Percentiles rank a stretch among this genome's conserved stretches.
Evolutionary conservation across 305 asterid species (phyloP).

Genomic region (Fraxinus angustifolia): DNA sequence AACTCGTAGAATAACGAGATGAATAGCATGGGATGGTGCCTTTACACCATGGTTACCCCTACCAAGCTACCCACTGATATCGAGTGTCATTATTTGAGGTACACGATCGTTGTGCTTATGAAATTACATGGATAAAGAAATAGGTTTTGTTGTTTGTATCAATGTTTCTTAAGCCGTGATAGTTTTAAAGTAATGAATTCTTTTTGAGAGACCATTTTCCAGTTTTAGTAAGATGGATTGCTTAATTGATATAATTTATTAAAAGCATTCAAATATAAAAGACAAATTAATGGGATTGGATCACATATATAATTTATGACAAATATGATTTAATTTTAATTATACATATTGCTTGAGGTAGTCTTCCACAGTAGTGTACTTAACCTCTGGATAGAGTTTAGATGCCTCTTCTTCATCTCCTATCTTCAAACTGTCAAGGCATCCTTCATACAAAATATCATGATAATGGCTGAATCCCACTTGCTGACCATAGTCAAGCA

Average conservation of each 20-base stretch:
- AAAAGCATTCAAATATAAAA: neutral
- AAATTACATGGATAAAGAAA: neutral
- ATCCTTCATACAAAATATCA: conserved; percentile 43
- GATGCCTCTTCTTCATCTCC: conserved; percentile 50
- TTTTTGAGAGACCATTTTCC: too few species aligned
- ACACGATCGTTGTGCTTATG: neutral
- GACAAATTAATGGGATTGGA: neutral
- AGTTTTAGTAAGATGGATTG: neutral
- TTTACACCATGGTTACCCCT: neutral
- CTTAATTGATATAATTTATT: neutral
- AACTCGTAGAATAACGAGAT: neutral
- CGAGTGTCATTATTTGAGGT: neutral
- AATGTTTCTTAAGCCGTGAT: too few species aligned
- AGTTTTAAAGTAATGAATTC: neutral
- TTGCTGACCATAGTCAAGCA: conserved; percentile 38
- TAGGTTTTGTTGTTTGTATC: neutral
- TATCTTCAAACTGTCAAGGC: conserved; percentile 44
- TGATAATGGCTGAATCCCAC: conserved; percentile 46
- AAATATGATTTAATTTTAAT: neutral
- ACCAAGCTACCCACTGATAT: neutral
- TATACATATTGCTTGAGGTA: conserved; percentile 43
- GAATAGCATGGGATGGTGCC: neutral
- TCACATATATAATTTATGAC: neutral
- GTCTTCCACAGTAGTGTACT: conserved; percentile 34
- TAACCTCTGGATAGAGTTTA: conserved; percentile 41